These are phyloP conservation scores for Agrocybe praecox DNA, from an alignment of 768 basidiomycete species.

Conservation along the genomic window DNA sequence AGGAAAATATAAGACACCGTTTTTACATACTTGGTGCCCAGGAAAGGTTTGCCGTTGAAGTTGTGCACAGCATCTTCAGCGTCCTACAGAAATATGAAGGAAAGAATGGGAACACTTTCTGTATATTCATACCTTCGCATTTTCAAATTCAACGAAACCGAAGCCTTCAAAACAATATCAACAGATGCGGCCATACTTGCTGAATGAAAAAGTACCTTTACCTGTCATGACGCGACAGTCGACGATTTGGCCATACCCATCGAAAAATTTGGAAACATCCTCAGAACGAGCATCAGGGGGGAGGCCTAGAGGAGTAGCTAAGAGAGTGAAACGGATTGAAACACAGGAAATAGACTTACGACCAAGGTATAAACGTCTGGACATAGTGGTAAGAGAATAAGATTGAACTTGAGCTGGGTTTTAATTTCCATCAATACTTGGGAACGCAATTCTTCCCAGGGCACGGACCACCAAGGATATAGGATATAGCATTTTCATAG, in stretches of 20 bases:
- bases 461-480: conserved; percentile 40
- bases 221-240: conserved; percentile 96
- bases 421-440: conserved; percentile 32
- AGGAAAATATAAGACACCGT: background rate
- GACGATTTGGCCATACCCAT: conserved; percentile 84
- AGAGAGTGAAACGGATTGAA: conserved; percentile 1
- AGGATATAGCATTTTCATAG: background rate
- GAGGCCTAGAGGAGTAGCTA: conserved; percentile 53
- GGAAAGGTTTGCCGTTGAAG: conserved; percentile 87
- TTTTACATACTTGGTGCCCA: conserved; percentile 74
- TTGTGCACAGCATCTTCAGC: conserved; percentile 91
- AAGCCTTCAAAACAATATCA: conserved; percentile 62
- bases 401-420: conserved; percentile 44
- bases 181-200: background rate
- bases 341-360: conserved; percentile 46
- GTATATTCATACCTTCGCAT: conserved; percentile 55
- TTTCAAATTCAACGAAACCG: conserved; percentile 97
- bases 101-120: background rate
- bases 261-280: conserved; percentile 87
- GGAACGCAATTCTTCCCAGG: conserved; percentile 30
- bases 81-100: conserved; percentile 54
- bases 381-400: conserved; percentile 58
- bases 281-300: conserved; percentile 82
- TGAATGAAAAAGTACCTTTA: conserved; percentile 34
- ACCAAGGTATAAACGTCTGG: conserved; percentile 85